phyloP scores from a whole-genome alignment of 225 moss, liverwort and hornwort species.

The Polytrichum formosum region DNA sequence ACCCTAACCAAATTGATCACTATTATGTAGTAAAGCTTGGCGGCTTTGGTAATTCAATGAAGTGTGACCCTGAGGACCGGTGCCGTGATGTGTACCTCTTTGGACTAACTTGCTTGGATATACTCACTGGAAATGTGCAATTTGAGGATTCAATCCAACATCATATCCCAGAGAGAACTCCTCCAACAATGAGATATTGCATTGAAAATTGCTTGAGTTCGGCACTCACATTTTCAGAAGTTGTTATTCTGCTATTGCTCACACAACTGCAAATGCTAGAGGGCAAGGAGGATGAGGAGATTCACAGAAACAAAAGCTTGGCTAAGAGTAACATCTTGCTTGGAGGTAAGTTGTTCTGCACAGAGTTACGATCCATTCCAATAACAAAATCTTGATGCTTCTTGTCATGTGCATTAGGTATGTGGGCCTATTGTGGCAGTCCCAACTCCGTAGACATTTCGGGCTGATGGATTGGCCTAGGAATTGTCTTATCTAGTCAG shows the following conservation, averaged over 20 bases:
- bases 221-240: slow-evolving; percentile 8
- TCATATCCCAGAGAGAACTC: neutral
- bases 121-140: neutral
- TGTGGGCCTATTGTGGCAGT: too few species aligned
- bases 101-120: slow-evolving; percentile 19
- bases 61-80: neutral
- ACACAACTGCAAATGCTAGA: neutral
- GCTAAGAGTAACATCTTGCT: too few species aligned
- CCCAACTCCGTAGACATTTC: too few species aligned
- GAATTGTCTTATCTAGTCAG: too few species aligned
- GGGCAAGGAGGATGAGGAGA: neutral
- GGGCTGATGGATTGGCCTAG: too few species aligned
- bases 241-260: slow-evolving; percentile 6
- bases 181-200: slow-evolving; percentile 3
- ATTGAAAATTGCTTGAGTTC: neutral
- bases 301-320: too few species aligned
- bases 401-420: too few species aligned
- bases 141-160: neutral
- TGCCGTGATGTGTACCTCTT: slow-evolving; percentile 9
- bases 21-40: slow-evolving; percentile 15
- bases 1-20: neutral
- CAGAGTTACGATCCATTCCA: too few species aligned
- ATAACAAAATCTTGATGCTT: too few species aligned
- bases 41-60: slow-evolving; percentile 8
- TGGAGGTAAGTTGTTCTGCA: too few species aligned